Base-by-base conservation (phyloP, 2,329 filamentous ascomycete species). In the Hypocreales sp. region DNA sequence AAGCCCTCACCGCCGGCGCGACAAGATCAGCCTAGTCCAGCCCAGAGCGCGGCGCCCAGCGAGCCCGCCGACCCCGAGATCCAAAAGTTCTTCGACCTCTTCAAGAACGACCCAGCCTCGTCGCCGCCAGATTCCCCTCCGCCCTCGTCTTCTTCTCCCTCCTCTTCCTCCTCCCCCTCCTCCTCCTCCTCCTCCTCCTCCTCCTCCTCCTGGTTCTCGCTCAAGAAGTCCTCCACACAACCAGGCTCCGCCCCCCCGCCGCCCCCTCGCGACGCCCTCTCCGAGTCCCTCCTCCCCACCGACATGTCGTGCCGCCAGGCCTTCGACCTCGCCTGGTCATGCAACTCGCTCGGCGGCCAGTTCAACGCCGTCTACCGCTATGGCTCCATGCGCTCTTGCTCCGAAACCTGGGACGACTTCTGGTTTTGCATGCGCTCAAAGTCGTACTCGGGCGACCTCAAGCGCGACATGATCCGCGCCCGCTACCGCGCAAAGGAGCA, bases 371-470 rank as follows among this genome's bases (percentile, higher is more conserved):
- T 95, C 20, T 98, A 95, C 62, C 79, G 90, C 21, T 77, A 83
- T 47, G 90, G 90, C 35, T 58, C 63, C 22, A 59, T 92, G 44
- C 71, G 77, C 24, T 65, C 69, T 4, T 98, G 90, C 62, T 71
- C 64, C 35, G 79, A 92, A 39, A 75, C 84, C 36, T 94, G 87
- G 84, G 69, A 77, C 34, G 81, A 93, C 52, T 95, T 93, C 55
- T 92, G 86, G 80, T 87, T 94, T 58, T 98, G 90, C 62, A 94
- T 95, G 86, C 75, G 81, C 37, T 75, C 74, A 20, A 74, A 78
- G 42, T 64, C 66, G 2, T 72, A 72, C 44, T 51, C 63, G 1
- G 65, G 69, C 15, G 55, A 63, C 23, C 57, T 72, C 38, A 71
- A 72, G 41, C 72, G 67, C 33, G 65, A 61, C 28, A 61, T 64